phyloP scores from a whole-genome alignment of 768 basidiomycete species.

The Cystoderma amianthinum region DNA sequence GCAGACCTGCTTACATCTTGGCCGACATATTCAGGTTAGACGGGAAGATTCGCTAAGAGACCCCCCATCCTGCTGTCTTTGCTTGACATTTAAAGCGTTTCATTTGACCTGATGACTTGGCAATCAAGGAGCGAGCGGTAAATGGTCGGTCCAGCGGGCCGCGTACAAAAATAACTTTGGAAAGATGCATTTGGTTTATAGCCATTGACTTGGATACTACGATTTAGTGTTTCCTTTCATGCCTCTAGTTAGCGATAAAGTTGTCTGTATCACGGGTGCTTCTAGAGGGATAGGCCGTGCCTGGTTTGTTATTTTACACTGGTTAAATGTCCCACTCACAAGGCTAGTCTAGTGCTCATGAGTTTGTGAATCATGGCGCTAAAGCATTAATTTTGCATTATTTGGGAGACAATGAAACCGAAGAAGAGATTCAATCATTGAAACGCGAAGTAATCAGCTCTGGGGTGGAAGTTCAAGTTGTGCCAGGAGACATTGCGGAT shows the following conservation, averaged over 20 bases:
- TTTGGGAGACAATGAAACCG: constrained; percentile 50
- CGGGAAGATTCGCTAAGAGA: too few relatives aligned
- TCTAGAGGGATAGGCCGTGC: constrained; percentile 70
- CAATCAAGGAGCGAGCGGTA: too few relatives aligned
- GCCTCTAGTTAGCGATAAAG: constrained; percentile 43
- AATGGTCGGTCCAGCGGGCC: too few relatives aligned
- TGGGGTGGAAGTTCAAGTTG: constrained; percentile 33
- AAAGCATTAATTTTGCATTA: constrained; percentile 61
- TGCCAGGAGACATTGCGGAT: constrained; percentile 63
- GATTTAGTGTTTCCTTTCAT: too few relatives aligned
- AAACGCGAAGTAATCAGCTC: constrained; percentile 33
- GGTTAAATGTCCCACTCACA: not conserved
- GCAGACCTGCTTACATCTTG: constrained; percentile 39
- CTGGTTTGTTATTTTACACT: constrained; percentile 24
- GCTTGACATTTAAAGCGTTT: too few relatives aligned
- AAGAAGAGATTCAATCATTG: constrained; percentile 38
- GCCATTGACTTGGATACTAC: too few relatives aligned
- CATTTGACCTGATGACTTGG: too few relatives aligned
- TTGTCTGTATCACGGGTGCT: constrained; percentile 69
- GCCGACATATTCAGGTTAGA: too few relatives aligned
- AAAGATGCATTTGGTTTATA: too few relatives aligned
- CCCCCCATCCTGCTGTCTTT: too few relatives aligned
- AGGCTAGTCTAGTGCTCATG: constrained; percentile 34
- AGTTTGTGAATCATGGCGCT: constrained; percentile 60
- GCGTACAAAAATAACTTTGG: too few relatives aligned